Evolutionary conservation across 371 early-diverging fungal species (phyloP).

Genomic region (Choanephora cucurbitarum): DNA sequence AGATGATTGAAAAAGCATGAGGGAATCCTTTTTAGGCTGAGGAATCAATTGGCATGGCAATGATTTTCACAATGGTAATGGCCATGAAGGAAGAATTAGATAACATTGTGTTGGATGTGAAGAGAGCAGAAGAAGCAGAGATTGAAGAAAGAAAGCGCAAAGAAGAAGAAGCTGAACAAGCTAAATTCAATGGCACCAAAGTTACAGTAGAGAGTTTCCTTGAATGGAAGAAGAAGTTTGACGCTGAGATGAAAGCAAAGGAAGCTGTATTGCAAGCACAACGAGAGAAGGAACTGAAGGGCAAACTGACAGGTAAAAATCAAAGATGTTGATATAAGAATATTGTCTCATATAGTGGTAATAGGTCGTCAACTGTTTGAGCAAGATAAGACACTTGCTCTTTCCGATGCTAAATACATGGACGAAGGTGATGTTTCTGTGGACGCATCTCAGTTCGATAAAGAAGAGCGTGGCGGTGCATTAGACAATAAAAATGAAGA

Average conservation of each 20-base stretch:
- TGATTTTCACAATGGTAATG: slow-evolving; percentile 88
- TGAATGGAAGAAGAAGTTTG: slow-evolving; percentile 81
- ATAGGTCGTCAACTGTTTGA: slow-evolving; percentile 92
- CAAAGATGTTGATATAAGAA: not conserved
- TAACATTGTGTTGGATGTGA: slow-evolving; percentile 58
- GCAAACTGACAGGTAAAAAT: slow-evolving; percentile 58
- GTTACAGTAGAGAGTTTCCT: slow-evolving; percentile 81
- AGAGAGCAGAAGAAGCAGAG: slow-evolving; percentile 52
- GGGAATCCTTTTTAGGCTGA: slow-evolving; percentile 48
- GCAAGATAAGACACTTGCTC: slow-evolving; percentile 81
- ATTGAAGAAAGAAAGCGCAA: slow-evolving; percentile 61
- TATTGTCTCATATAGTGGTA: too few species aligned
- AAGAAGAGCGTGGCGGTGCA: slow-evolving; percentile 45
- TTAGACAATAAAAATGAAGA: slow-evolving; percentile 60
- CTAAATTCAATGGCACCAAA: slow-evolving; percentile 81
- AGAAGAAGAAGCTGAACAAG: slow-evolving; percentile 82
- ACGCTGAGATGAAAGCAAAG: slow-evolving; percentile 68
- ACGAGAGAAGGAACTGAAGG: slow-evolving; percentile 49
- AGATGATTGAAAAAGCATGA: not conserved
- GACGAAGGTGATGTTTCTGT: slow-evolving; percentile 88
- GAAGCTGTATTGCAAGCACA: slow-evolving; percentile 55
- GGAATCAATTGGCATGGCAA: slow-evolving; percentile 88
- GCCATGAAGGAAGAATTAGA: slow-evolving; percentile 75
- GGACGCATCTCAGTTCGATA: slow-evolving; percentile 74
- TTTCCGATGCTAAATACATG: slow-evolving; percentile 81